These are phyloP conservation scores for Phytophthora capsici DNA, from an alignment of 352 stramenopile genomes.

Conservation along the genomic window DNA sequence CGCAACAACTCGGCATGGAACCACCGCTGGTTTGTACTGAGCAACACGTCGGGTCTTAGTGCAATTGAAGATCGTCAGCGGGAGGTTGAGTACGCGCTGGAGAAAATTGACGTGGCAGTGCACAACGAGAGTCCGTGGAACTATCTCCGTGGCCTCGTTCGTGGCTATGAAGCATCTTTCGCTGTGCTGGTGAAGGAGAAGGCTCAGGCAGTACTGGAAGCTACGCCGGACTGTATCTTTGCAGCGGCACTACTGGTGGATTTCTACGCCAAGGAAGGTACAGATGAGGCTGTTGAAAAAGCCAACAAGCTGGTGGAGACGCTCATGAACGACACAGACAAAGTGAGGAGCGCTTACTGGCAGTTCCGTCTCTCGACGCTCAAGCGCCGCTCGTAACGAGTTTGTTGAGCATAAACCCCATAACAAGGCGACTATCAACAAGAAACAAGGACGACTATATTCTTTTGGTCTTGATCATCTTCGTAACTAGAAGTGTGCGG, in stretches of 20 bases:
- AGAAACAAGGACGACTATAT: conserved; percentile 38
- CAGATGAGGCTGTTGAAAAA: conserved; percentile 40
- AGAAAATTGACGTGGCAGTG: conserved; percentile 67
- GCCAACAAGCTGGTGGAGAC: conserved; percentile 67
- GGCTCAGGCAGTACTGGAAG: conserved; percentile 43
- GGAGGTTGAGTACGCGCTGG: conserved; percentile 81
- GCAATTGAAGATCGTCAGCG: conserved; percentile 43
- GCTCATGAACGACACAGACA: conserved; percentile 79
- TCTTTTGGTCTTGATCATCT: conserved; percentile 32
- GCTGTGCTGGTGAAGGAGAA: conserved; percentile 47
- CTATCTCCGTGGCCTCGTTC: conserved; percentile 82
- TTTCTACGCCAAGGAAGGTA: conserved; percentile 63
- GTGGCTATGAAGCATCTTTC: conserved; percentile 57
- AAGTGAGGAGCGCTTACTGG: conserved; percentile 79
- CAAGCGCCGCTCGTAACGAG: conserved; percentile 30
- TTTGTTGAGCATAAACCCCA: too few relatives aligned
- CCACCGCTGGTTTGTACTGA: conserved; percentile 87
- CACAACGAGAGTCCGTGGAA: conserved; percentile 95
- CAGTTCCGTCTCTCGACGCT: conserved; percentile 63
- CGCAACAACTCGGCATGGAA: conserved; percentile 97
- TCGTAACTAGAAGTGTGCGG: conserved; percentile 23
- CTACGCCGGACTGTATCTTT: conserved; percentile 70
- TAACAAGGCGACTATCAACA: conserved; percentile 23
- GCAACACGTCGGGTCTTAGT: conserved; percentile 52
- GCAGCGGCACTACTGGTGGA: conserved; percentile 76